Evolutionary conservation across 768 basidiomycete genomes (phyloP).

Genomic region (Phanerochaete sordida): DNA sequence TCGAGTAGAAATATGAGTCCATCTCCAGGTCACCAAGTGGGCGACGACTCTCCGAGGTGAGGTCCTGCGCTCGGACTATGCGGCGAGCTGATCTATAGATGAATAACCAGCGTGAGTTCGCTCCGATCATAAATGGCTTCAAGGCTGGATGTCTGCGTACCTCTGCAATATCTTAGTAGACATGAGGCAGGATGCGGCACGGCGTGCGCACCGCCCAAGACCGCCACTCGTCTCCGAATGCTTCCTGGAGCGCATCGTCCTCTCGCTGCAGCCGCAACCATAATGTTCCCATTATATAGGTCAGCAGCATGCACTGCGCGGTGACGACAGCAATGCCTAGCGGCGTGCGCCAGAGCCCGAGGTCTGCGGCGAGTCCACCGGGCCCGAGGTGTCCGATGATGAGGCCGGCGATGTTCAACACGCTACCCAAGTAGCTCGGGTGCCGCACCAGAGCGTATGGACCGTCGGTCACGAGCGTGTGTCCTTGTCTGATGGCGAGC

Average conservation of each 20-base stretch:
- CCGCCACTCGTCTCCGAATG: background rate
- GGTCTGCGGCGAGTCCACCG: background rate
- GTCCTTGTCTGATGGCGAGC: constrained; percentile 4
- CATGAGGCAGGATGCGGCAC: background rate
- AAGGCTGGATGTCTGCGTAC: no score
- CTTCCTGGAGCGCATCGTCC: background rate
- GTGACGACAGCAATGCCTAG: background rate
- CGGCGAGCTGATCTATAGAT: no score
- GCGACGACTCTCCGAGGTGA: no score
- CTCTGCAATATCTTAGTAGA: no score
- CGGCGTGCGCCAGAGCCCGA: background rate
- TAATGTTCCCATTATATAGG: background rate
- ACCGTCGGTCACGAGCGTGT: constrained; percentile 14
- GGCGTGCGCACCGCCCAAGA: background rate
- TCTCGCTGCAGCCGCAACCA: background rate
- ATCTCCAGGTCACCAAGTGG: no score
- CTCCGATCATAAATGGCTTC: no score
- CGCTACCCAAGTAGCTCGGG: constrained; percentile 16
- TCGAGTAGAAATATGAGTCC: no score
- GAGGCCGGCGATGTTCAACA: constrained; percentile 6
- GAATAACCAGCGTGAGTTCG: no score
- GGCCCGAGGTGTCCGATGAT: background rate
- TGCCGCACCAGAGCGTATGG: constrained; percentile 21
- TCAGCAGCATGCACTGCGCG: background rate
- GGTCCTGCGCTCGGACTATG: no score